Base-by-base conservation (phyloP, 768 basidiomycete species). In the Termitomyces sp. region DNA sequence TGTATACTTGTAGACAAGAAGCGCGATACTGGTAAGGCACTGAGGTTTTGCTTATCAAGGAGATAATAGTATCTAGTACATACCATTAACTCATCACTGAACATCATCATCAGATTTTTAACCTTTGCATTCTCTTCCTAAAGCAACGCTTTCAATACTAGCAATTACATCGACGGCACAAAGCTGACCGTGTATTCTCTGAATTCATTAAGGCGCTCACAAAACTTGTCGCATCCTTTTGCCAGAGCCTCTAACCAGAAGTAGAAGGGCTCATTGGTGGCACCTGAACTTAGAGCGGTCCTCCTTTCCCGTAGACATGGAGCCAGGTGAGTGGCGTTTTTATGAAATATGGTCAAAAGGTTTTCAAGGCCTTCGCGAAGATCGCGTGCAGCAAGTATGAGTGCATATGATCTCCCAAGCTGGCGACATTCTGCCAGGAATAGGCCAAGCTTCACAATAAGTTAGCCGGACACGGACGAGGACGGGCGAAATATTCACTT, bases 131-230 rank as follows among this genome's bases (percentile, higher is more conserved):
- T 53, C 30, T 53, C 52, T 3, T 53, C 18, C 52, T 41, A 13
- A 12, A n/a, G 23, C 10, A 10, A 13, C 14, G 16, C 36, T 16
- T 38, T 53, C 10, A 53, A 7, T 26, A 41, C 36, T 18, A 12
- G 5, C 2, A 18, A 0, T n/a, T 5, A 6, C 18, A 50, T 50
- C 9, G 18, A 53, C 28, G 35, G 14, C 59, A 62, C 44, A 64
- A 26, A n/a, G 55, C 66, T 55, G 20, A 64, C 66, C 4, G 64
- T 67, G 38, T 66, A 66, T 50, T 67, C 63, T 32, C 64, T 56
- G 38, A 66, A 67, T 20, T 67, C 64, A 33, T 58, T 28, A 20
- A 67, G 44, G 1, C 64, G 60, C 16, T 61, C 64, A 26, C 57
- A 47, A 41, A 67, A 57, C 1, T n/a, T 53, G 20, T 62, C 52